Base-by-base conservation (phyloP, 1,139 yeast species). In the Pichia sp. region DNA sequence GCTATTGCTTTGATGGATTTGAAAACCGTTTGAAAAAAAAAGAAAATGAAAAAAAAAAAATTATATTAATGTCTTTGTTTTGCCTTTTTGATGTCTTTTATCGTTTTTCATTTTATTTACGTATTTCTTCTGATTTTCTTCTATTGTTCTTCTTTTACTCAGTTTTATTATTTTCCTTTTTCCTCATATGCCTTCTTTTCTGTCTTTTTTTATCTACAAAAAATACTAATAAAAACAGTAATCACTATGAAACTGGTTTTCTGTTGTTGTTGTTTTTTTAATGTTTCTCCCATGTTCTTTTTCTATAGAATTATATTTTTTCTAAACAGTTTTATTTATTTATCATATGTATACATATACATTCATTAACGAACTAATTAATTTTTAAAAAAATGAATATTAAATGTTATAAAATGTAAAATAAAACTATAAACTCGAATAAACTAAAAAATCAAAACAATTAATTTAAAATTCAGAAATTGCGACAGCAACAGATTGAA, bases 401-500 rank as follows among this genome's bases (percentile, higher is more conserved):
- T 14, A 14, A 26, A 16, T 10, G 32, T 15, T 31, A 10, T 32
- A 22, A 15, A 25, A 19, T 26, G 15, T 14, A 21, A 24, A 18
- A 16, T 24, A 35, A 13, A 22, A 28, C 33, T 13, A 24, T 20
- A 32, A 21, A 33, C 10, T 19, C n/a, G 30, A 13, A 16, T 19
- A 23, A 8, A 35, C 15, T 25, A 41, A 15, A 24, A 20, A 26
- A 24, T 31, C 22, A 20, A 31, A 24, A 6, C 4, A 13, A 28
- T 25, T 5, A 14, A 13, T 5, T 51, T 66, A 69, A 50, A 70
- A 74, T 60, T 82, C 84, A 57, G 94, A 78, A 59, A 88, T 78
- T 35, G 98, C 98, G 56, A 91, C 97, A 20, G 98, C 97, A 52
- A 95, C 93, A 37, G 96, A 88, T 70, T 91, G 99, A 73, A 81